Percentiles rank a stretch among this genome's conserved stretches.
Conservation (phyloP, 495 filamentous ascomycete genomes). For the Penicillium canariense region DNA sequence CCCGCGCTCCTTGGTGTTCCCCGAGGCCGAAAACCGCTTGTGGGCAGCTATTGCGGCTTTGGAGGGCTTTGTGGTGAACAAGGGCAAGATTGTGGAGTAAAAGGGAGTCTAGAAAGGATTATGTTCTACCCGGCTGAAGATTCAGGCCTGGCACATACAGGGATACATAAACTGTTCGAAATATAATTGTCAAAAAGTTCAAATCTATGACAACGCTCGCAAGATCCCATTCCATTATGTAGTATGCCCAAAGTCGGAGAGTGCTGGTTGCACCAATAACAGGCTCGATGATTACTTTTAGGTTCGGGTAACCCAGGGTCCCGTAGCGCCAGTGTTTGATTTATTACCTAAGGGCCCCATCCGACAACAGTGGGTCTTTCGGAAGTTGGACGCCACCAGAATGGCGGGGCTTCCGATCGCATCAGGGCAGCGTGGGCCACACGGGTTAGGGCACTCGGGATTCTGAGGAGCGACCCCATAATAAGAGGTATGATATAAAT, state of each 20-base stretch:
- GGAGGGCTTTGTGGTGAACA: constrained; percentile 88
- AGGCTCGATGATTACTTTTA: constrained; percentile 10
- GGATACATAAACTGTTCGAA: neutral
- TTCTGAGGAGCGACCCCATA: too few species aligned
- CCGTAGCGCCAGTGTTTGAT: too few species aligned
- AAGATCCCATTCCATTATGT: neutral
- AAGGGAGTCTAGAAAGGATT: neutral
- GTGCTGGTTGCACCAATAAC: constrained; percentile 10
- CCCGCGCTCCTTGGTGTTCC: constrained; percentile 77
- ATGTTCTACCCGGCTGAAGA: neutral
- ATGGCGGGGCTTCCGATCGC: constrained; percentile 16
- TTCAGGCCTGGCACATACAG: neutral
- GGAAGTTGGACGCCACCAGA: constrained; percentile 11
- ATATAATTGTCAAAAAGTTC: neutral
- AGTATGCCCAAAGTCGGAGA: neutral
- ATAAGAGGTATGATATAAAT: too few species aligned
- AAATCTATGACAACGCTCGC: neutral
- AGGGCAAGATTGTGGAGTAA: constrained; percentile 63
- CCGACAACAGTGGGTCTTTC: constrained; percentile 20
- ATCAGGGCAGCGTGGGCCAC: neutral
- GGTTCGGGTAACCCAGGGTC: constrained; percentile 2
- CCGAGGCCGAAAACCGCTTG: constrained; percentile 89
- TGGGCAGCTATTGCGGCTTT: constrained; percentile 86
- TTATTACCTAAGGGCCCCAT: constrained; percentile 10
- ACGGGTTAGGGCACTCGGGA: too few species aligned